These are phyloP conservation scores for Hypoxylon sp. DNA, from an alignment of 2,329 filamentous ascomycete genomes.

Conservation along the genomic window DNA sequence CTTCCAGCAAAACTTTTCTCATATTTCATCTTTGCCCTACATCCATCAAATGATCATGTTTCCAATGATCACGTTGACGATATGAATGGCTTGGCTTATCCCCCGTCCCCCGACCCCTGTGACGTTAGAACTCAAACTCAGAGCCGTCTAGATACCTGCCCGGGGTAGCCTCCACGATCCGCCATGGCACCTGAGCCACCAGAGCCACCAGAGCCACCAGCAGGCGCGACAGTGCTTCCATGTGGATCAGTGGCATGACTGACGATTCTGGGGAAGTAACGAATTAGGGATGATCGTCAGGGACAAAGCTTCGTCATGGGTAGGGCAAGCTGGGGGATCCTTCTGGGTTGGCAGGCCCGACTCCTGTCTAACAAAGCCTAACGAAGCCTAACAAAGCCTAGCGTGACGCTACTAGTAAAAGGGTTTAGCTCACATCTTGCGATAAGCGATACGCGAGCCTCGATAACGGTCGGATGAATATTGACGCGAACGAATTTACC, in stretches of 20 bases:
- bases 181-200: conserved; percentile 6
- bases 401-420: conserved; percentile 4
- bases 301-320: conserved; percentile 26
- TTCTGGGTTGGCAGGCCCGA: not conserved
- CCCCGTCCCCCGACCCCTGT: not conserved
- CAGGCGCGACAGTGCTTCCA: conserved; percentile 8
- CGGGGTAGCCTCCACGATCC: not conserved
- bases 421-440: not conserved
- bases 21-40: not conserved
- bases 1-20: not conserved
- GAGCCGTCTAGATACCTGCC: too few species aligned
- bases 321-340: conserved; percentile 16
- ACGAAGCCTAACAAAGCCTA: conserved; percentile 6
- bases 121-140: conserved; percentile 1
- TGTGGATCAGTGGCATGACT: conserved; percentile 12
- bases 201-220: too few species aligned
- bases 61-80: conserved; percentile 5
- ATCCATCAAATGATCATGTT: conserved; percentile 2
- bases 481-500: conserved; percentile 31
- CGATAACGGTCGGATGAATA: conserved; percentile 32
- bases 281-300: conserved; percentile 40
- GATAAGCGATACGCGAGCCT: conserved; percentile 29
- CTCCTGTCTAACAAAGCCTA: not conserved
- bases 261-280: conserved; percentile 29
- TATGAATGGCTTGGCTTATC: not conserved